A percentile compares a stretch with the other conserved stretches of the same genome.
Evolutionary conservation across 1,284 basidiomycete genomes (phyloP).

Genomic region (Marasmius tenuissimus): DNA sequence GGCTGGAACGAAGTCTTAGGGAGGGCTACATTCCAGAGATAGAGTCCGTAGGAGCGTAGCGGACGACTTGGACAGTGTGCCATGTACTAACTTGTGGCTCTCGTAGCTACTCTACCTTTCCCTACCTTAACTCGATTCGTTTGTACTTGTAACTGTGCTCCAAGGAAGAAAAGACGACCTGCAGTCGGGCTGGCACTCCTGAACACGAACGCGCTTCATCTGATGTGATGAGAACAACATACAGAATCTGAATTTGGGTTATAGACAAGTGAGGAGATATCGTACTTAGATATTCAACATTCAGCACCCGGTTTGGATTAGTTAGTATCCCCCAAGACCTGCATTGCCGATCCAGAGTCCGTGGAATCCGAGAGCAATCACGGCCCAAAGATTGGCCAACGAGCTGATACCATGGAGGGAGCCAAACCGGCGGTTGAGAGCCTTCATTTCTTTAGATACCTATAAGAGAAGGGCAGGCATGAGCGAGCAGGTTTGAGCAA

Average conservation of each 20-base stretch:
- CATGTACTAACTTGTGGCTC: slow-evolving; percentile 20
- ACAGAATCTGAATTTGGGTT: not conserved
- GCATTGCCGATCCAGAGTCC: slow-evolving; percentile 68
- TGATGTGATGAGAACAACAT: too few relatives aligned
- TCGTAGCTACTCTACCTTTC: slow-evolving; percentile 17
- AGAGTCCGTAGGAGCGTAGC: slow-evolving; percentile 66
- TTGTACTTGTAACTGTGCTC: slow-evolving; percentile 10
- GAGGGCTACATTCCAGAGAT: slow-evolving; percentile 83
- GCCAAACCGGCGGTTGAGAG: slow-evolving; percentile 64
- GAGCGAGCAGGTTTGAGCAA: not conserved
- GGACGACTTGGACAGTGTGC: slow-evolving; percentile 28
- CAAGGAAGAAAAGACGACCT: not conserved
- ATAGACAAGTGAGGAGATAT: not conserved
- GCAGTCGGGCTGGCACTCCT: not conserved
- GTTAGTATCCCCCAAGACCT: slow-evolving; percentile 41
- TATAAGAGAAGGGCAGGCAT: slow-evolving; percentile 25
- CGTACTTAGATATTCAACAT: not conserved
- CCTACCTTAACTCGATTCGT: slow-evolving; percentile 10
- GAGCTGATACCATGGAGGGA: slow-evolving; percentile 69
- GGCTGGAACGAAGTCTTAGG: slow-evolving; percentile 83
- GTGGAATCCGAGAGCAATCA: slow-evolving; percentile 67
- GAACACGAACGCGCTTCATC: too few relatives aligned
- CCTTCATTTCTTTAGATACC: slow-evolving; percentile 71
- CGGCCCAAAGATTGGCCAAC: slow-evolving; percentile 60
- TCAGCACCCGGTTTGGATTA: not conserved